Percentiles rank a stretch among this genome's conserved stretches.
phyloP scores from a whole-genome alignment of 169 alveolate species.

The Eimeria falciformis region DNA sequence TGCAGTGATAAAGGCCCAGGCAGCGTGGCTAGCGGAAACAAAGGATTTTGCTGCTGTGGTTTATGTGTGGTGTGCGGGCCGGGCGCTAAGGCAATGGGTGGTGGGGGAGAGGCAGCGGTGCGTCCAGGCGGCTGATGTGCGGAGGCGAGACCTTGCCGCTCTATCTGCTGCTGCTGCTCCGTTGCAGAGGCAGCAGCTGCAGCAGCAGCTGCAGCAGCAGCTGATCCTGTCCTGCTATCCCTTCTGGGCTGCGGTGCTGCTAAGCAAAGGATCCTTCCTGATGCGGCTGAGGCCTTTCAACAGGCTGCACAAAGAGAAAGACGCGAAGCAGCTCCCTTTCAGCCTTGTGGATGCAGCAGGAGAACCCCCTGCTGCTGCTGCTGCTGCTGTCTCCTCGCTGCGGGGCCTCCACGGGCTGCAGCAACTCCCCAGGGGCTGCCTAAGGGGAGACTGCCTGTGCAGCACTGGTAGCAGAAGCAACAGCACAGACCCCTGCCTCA shows the following conservation, averaged over 20 bases:
- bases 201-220: constrained; percentile 60
- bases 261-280: constrained; percentile 49
- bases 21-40: constrained; percentile 57
- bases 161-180: constrained; percentile 9
- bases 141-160: constrained; percentile 68
- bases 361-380: constrained; percentile 20
- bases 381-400: constrained; percentile 29
- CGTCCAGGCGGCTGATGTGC: constrained; percentile 35
- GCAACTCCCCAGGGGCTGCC: constrained; percentile 44
- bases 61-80: constrained; percentile 67
- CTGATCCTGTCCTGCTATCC: constrained; percentile 69
- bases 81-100: constrained; percentile 73
- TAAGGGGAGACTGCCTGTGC: not conserved
- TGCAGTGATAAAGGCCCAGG: not conserved
- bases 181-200: constrained; percentile 13
- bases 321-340: constrained; percentile 5
- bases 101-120: constrained; percentile 71
- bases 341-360: constrained; percentile 34
- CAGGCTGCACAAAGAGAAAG: not conserved
- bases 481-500: not conserved
- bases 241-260: constrained; percentile 64
- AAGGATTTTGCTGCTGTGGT: constrained; percentile 63
- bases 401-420: constrained; percentile 14
- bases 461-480: constrained; percentile 47
- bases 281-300: constrained; percentile 2